Conservation (phyloP, 202 grass and related monocot genomes). For the Dendrocalamus latiflorus region DNA sequence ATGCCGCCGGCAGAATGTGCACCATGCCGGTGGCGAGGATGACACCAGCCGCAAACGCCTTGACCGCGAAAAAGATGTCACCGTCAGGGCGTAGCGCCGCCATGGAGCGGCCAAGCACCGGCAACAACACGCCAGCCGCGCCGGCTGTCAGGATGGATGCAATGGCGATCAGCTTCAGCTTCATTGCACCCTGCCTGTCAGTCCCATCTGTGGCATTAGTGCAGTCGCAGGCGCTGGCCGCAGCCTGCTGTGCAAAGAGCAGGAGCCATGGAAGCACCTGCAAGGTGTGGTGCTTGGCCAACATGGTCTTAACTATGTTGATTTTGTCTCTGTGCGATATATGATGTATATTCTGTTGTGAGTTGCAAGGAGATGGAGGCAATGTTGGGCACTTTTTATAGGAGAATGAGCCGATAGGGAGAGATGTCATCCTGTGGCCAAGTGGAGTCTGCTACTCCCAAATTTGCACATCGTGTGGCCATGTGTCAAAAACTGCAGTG, state of each 20-base stretch:
- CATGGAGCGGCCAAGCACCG: constrained; percentile 71
- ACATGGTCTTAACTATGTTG: constrained; percentile 17
- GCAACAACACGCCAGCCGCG: constrained; percentile 65
- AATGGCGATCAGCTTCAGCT: constrained; percentile 67
- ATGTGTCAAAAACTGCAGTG: not conserved
- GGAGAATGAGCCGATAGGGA: not conserved
- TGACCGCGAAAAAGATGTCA: constrained; percentile 72
- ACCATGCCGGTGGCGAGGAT: constrained; percentile 88
- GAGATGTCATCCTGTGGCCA: not conserved
- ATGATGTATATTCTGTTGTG: constrained; percentile 7
- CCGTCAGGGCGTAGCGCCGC: constrained; percentile 51
- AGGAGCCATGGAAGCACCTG: constrained; percentile 43
- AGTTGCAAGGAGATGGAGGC: not conserved
- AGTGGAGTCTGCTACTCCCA: constrained; percentile 19
- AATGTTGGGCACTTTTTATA: constrained; percentile 28
- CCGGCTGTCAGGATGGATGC: constrained; percentile 80
- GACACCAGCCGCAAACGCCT: constrained; percentile 88
- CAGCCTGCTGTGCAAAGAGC: constrained; percentile 33
- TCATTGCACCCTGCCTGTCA: constrained; percentile 30
- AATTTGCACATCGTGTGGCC: not conserved
- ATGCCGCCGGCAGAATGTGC: constrained; percentile 85
- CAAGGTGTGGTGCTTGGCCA: constrained; percentile 17
- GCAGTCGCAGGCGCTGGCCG: constrained; percentile 51
- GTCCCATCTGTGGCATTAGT: constrained; percentile 27
- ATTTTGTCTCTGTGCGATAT: not conserved